These are phyloP conservation scores for Aspergillus aculeatinus DNA, from an alignment of 2,329 filamentous ascomycete species.

Conservation along the genomic window DNA sequence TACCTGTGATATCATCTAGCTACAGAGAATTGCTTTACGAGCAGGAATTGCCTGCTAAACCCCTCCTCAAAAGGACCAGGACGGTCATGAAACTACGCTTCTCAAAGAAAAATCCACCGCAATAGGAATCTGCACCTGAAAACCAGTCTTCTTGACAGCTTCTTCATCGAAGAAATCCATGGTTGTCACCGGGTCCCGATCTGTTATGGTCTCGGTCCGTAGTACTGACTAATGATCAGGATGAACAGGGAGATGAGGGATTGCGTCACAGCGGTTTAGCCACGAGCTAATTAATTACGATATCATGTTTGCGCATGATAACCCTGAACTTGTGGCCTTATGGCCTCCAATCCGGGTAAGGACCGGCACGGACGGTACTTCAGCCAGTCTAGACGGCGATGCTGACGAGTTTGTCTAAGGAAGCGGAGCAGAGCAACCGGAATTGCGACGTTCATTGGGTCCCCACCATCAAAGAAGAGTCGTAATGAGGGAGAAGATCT, in stretches of 20 bases:
- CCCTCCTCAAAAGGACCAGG: not conserved
- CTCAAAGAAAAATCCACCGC: not conserved
- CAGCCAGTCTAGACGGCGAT: not conserved
- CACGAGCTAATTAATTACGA: not conserved
- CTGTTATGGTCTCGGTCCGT: not conserved
- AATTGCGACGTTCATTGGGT: not conserved
- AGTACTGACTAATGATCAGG: not conserved
- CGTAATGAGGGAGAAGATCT: not conserved
- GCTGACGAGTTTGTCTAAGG: not conserved
- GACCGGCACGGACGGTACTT: not conserved
- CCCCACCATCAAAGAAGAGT: constrained; percentile 1
- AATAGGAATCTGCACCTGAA: not conserved
- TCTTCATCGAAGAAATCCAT: not conserved
- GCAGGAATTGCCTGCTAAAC: not conserved
- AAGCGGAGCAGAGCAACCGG: not conserved
- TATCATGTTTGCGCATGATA: not conserved
- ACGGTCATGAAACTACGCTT: not conserved
- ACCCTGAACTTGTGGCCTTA: not conserved
- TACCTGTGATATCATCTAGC: constrained; percentile 22
- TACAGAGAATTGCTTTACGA: constrained; percentile 5
- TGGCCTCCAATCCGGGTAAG: not conserved
- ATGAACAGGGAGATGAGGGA: not conserved
- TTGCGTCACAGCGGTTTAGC: not conserved
- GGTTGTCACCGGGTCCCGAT: not conserved
- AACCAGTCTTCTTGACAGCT: not conserved